phyloP scores from a whole-genome alignment of 192 early-diverging fungal species.

The Mortierella antarctica region DNA sequence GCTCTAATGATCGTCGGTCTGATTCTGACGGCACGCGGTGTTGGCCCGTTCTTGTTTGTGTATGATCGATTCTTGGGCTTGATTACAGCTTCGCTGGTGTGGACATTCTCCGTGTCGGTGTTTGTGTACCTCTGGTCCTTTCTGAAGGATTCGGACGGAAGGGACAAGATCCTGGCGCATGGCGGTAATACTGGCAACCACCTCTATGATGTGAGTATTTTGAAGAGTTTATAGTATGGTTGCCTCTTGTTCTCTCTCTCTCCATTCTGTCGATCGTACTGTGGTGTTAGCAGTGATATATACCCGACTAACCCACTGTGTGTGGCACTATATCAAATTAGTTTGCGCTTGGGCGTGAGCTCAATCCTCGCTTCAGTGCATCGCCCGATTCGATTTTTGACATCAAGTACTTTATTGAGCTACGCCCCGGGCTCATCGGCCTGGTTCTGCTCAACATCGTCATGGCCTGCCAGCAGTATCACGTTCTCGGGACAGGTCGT shows the following conservation, averaged over 20 bases:
- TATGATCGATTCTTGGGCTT: slow-evolving; percentile 83
- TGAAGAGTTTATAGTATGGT: neutral
- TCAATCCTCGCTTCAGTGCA: slow-evolving; percentile 88
- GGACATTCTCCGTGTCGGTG: slow-evolving; percentile 70
- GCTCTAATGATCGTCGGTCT: slow-evolving; percentile 56
- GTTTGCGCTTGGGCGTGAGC: slow-evolving; percentile 95
- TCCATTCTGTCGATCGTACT: neutral
- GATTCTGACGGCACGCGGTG: slow-evolving; percentile 61
- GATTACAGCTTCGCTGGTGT: slow-evolving; percentile 71
- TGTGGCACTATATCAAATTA: slow-evolving; percentile 11
- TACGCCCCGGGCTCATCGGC: slow-evolving; percentile 92
- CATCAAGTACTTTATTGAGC: slow-evolving; percentile 94
- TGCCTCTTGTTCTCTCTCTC: neutral
- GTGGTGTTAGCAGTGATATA: too few species aligned
- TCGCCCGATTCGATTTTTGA: slow-evolving; percentile 69
- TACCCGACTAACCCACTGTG: neutral
- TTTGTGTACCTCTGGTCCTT: slow-evolving; percentile 84
- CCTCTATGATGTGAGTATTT: slow-evolving; percentile 83
- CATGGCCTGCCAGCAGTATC: slow-evolving; percentile 83
- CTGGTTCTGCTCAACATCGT: slow-evolving; percentile 86
- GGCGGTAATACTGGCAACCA: slow-evolving; percentile 94
- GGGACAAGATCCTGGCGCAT: slow-evolving; percentile 72
- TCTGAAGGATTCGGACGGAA: slow-evolving; percentile 51
- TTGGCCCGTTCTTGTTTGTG: slow-evolving; percentile 79
- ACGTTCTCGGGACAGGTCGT: slow-evolving; percentile 57